Percentiles rank a stretch among this genome's conserved stretches.
phyloP scores from a whole-genome alignment of 2,329 filamentous ascomycete species.

The Rugonectria rugulosa region DNA sequence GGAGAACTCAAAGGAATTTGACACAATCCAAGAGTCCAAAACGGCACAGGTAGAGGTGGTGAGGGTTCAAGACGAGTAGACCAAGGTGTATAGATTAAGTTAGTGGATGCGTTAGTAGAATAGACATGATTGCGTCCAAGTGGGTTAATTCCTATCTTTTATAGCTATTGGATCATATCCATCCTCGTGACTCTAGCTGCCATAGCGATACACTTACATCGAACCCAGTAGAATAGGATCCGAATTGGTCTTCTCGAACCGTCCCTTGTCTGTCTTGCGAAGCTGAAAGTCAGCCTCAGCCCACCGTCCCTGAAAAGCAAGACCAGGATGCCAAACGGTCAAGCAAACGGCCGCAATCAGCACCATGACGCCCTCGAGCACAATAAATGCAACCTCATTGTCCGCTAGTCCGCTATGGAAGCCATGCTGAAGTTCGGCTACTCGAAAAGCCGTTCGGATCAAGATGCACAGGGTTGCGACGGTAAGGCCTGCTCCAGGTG shows the following conservation, averaged over 20 bases:
- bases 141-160: too few relatives aligned
- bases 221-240: not conserved
- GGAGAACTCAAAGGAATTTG: slow-evolving; percentile 20
- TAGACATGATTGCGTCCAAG: not conserved
- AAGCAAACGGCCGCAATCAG: slow-evolving; percentile 5
- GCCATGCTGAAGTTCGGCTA: slow-evolving; percentile 23
- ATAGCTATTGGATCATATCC: too few relatives aligned
- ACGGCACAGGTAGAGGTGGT: not conserved
- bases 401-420: slow-evolving; percentile 22
- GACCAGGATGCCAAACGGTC: slow-evolving; percentile 19
- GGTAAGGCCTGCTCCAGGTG: slow-evolving; percentile 49
- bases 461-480: slow-evolving; percentile 25
- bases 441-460: slow-evolving; percentile 25
- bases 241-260: slow-evolving; percentile 9
- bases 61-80: not conserved
- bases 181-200: too few relatives aligned
- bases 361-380: slow-evolving; percentile 24
- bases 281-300: slow-evolving; percentile 30
- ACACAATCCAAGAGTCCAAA: not conserved
- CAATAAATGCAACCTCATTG: slow-evolving; percentile 22
- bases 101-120: not conserved
- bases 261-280: slow-evolving; percentile 2
- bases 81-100: too few relatives aligned
- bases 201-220: not conserved
- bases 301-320: slow-evolving; percentile 25